These are phyloP conservation scores for Acanthamoeba healyi DNA, from an alignment of 208 protist genomes.

Conservation along the genomic window DNA sequence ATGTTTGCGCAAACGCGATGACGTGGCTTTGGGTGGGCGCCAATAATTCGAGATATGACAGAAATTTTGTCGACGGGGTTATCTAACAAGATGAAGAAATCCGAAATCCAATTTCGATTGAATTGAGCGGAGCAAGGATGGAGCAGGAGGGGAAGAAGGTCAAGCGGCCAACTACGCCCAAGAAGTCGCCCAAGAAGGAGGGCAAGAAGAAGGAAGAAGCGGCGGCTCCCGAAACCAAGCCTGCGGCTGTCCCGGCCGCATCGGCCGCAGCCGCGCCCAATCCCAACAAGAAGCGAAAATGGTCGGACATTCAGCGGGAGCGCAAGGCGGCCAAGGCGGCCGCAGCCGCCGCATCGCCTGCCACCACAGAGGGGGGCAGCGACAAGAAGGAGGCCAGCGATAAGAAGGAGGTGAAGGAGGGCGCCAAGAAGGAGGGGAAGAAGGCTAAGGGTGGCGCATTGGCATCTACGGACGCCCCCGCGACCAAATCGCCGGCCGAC, in stretches of 20 bases:
- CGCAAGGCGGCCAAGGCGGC: neutral
- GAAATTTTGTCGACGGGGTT: neutral
- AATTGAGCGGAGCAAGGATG: neutral
- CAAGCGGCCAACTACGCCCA: no score
- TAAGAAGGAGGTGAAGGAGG: neutral
- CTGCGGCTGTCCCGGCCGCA: neutral
- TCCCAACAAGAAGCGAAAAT: slow-evolving; percentile 42
- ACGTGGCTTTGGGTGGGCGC: no score
- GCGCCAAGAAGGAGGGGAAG: neutral
- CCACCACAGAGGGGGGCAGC: neutral
- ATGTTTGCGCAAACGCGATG: no score
- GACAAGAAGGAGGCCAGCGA: neutral
- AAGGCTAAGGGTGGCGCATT: neutral
- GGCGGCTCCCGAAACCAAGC: neutral
- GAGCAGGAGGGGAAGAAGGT: no score
- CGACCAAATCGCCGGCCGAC: neutral
- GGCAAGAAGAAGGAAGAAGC: neutral
- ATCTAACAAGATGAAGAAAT: no score
- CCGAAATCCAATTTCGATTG: neutral
- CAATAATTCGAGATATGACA: no score
- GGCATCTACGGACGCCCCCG: no score
- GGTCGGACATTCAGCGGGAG: slow-evolving; percentile 50
- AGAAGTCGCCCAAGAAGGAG: neutral
- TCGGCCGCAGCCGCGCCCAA: neutral
- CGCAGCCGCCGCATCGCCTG: neutral